Conservation (phyloP, 1,284 basidiomycete genomes). For the Rhizoctonia solani region DNA sequence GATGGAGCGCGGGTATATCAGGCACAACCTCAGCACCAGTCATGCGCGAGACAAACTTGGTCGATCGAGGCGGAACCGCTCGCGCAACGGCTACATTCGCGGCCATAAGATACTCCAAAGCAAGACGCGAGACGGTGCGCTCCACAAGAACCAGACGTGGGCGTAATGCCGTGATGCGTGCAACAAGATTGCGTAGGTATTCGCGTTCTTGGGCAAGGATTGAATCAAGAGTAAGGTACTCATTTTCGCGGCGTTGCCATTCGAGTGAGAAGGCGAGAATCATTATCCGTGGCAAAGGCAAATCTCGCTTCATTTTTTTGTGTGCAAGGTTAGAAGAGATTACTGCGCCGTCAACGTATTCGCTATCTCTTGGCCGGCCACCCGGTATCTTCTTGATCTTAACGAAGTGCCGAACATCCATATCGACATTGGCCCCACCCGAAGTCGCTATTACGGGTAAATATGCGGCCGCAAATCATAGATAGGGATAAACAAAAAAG, state of each 20-base stretch:
- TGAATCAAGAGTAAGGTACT: constrained; percentile 92
- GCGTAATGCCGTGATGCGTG: constrained; percentile 85
- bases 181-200: constrained; percentile 87
- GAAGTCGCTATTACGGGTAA: constrained; percentile 42
- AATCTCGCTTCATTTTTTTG: constrained; percentile 77
- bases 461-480: constrained; percentile 48
- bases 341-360: constrained; percentile 96
- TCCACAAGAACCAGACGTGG: constrained; percentile 94
- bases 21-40: constrained; percentile 95
- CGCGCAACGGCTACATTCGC: constrained; percentile 91
- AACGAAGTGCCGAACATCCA: constrained; percentile 93
- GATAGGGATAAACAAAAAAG: constrained; percentile 45
- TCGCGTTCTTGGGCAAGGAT: constrained; percentile 94
- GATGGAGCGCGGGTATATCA: constrained; percentile 91
- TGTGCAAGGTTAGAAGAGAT: constrained; percentile 99
- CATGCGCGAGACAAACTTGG: constrained; percentile 88
- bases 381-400: constrained; percentile 99
- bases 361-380: constrained; percentile 87
- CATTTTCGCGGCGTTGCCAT: constrained; percentile 90
- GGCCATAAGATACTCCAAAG: constrained; percentile 85
- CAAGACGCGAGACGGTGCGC: constrained; percentile 89
- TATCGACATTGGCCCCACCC: constrained; percentile 63
- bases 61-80: constrained; percentile 84
- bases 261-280: constrained; percentile 95
- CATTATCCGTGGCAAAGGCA: constrained; percentile 88